Evolutionary conservation across 1,139 yeast genomes (phyloP).

Genomic region (Lipomyces yarrowii): DNA sequence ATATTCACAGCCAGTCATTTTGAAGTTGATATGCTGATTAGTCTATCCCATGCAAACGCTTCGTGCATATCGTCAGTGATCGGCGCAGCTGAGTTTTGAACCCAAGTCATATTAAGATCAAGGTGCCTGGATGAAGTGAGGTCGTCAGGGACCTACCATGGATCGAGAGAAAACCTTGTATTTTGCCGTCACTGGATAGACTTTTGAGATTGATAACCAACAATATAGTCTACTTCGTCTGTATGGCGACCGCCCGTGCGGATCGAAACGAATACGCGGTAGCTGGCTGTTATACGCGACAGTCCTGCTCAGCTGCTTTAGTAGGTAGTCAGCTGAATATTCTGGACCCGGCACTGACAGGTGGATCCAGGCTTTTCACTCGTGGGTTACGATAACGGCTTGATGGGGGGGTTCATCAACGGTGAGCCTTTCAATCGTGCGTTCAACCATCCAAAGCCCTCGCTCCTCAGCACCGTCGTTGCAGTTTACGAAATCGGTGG

Average conservation of each 20-base stretch:
- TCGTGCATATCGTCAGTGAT: not conserved
- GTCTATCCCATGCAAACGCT: not conserved
- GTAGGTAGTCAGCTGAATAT: not conserved
- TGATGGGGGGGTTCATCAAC: slow-evolving; percentile 67
- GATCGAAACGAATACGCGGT: not conserved
- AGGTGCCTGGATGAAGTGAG: not conserved
- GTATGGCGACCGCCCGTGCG: not conserved
- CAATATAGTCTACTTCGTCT: not conserved
- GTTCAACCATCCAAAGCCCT: slow-evolving; percentile 40
- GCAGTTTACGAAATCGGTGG: slow-evolving; percentile 77
- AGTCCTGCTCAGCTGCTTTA: not conserved
- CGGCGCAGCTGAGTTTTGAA: not conserved
- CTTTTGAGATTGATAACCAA: not conserved
- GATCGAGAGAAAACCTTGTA: not conserved
- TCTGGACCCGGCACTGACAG: not conserved
- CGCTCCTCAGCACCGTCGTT: slow-evolving; percentile 61
- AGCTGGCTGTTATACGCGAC: not conserved
- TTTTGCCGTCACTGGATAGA: not conserved
- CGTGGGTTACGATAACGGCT: slow-evolving; percentile 72
- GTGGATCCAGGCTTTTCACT: slow-evolving; percentile 42
- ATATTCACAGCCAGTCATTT: not conserved
- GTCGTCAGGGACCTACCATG: not conserved
- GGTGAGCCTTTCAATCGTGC: slow-evolving; percentile 56
- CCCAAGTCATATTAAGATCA: not conserved
- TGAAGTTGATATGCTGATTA: not conserved